Percentiles rank a stretch among this genome's conserved stretches.
These are phyloP conservation scores for Sporothrix phasma DNA, from an alignment of 2,329 filamentous ascomycete genomes.

Conservation along the genomic window DNA sequence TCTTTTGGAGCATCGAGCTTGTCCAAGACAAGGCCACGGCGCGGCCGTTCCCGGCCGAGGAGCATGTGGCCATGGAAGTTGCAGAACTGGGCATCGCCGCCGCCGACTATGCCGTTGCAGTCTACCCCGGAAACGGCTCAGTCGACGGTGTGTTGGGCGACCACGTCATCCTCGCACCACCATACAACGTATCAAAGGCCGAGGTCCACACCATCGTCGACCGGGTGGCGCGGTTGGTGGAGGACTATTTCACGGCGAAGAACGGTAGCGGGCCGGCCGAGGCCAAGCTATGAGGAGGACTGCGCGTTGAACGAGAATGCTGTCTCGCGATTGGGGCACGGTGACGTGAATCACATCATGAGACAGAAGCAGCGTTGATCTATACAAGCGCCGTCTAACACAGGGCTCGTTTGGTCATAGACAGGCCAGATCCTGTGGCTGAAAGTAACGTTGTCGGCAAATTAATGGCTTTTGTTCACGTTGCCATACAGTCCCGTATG, in stretches of 20 bases:
- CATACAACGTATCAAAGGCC: constrained; percentile 51
- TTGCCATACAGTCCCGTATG: neutral
- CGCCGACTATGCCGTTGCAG: constrained; percentile 28
- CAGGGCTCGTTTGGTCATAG: neutral
- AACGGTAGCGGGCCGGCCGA: neutral
- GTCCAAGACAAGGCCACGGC: constrained; percentile 28
- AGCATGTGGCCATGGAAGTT: constrained; percentile 27
- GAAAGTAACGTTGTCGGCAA: neutral
- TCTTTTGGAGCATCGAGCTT: constrained; percentile 37
- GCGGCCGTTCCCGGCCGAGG: constrained; percentile 26
- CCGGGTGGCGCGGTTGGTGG: constrained; percentile 40
- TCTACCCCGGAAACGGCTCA: constrained; percentile 56
- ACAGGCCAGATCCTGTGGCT: neutral
- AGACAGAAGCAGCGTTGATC: neutral
- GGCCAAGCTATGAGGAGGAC: neutral
- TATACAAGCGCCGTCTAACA: neutral
- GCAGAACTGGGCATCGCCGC: constrained; percentile 25
- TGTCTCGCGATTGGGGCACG: no score
- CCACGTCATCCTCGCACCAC: constrained; percentile 58
- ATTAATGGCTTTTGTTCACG: neutral
- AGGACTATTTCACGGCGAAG: constrained; percentile 34
- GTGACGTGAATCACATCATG: neutral
- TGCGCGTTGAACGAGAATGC: neutral
- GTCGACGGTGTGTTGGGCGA: constrained; percentile 53
- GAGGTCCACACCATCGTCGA: constrained; percentile 49